These are phyloP conservation scores for Lichtheimia corymbifera DNA, from an alignment of 371 early-diverging fungal species.

Conservation along the genomic window DNA sequence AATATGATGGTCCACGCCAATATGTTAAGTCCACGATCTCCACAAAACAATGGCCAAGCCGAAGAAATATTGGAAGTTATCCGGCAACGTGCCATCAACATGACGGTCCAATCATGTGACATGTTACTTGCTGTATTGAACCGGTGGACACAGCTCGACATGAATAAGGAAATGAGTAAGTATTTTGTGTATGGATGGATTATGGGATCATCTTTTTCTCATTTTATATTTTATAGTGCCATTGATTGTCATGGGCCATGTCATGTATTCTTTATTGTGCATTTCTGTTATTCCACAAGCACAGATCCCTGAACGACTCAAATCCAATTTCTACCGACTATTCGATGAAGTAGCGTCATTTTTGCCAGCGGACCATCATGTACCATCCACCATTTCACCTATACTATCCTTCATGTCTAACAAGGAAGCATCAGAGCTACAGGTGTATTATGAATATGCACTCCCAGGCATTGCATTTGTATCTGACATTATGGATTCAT, in stretches of 20 bases:
- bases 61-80: not conserved
- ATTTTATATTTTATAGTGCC: not conserved
- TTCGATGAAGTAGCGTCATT: not conserved
- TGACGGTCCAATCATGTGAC: constrained; percentile 3
- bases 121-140: not conserved
- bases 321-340: not conserved
- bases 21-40: constrained; percentile 1
- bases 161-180: constrained; percentile 1
- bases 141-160: not conserved
- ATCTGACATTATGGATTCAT: constrained; percentile 1
- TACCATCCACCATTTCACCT: constrained; percentile 9
- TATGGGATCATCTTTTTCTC: not conserved
- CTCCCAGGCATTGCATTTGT: constrained; percentile 11
- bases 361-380: constrained; percentile 3
- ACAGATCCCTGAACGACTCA: not conserved
- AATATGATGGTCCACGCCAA: not conserved
- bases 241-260: not conserved
- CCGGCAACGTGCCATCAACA: not conserved
- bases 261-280: constrained; percentile 4
- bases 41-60: not conserved
- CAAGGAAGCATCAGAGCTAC: not conserved
- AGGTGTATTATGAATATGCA: constrained; percentile 7
- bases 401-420: not conserved
- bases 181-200: not conserved
- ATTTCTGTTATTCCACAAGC: not conserved